Evolutionary conservation across 306 rosid genomes (phyloP), one percentile per base, ranked within the genome.

Genomic region (Abrus precatorius): DNA sequence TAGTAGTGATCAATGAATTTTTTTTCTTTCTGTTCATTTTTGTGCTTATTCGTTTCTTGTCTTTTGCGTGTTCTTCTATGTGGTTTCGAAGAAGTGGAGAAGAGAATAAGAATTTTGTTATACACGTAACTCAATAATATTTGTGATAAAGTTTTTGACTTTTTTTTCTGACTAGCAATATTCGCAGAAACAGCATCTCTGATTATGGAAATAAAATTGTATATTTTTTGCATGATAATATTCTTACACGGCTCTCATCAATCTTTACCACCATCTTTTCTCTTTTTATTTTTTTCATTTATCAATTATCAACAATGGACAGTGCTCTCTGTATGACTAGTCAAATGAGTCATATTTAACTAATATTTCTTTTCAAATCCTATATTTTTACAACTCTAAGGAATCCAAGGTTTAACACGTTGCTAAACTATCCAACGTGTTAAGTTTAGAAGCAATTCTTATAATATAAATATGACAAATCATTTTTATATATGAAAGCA

Each of bases 31-130:
- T 71, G 11, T 28, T 75, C 60, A 7, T 69, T 78, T 44, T 69
- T 62, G 71, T 80, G 52, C 79, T 69, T 84, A 84, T 84, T 84
- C 85, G 12, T 76, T n/a, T 40, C 52, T 47, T 69, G 75, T 41
- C 20, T 28, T 45, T 63, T 36, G 11, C 34, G 70, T 69, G 32
- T 36, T 36, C 54, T 70, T 40, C 29, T 9, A 30, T 7, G 30
- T 62, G 38, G 41, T 69, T 11, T 0, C 6, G 34, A 7, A 43
- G 34, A 84, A 43, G 64, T 60, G 82, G 79, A 11, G 28, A 62
- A 59, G n/a, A 55, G 87, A 61, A 70, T 80, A 64, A 47, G 75
- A 71, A 60, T 38, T 62, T 38, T 13, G 27, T 40, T 56, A 56
- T 59, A 68, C n/a, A 78, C 52, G 30, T 43, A 13, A 41, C 47